Evolutionary conservation across 2,329 filamentous ascomycete genomes (phyloP).

Genomic region (Sphaerulina vaccinii): DNA sequence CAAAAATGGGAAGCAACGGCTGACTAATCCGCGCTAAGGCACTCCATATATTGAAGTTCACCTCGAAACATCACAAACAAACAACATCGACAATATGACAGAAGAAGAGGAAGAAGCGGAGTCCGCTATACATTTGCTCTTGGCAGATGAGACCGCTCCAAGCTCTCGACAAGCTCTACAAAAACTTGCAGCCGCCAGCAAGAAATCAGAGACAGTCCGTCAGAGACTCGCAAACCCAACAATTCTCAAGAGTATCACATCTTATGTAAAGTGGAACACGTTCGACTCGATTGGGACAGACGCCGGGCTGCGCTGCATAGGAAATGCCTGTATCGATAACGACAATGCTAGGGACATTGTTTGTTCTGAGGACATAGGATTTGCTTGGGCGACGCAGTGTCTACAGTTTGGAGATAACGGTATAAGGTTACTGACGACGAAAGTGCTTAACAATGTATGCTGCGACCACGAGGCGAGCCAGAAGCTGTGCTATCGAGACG

Average conservation of each 20-base stretch:
- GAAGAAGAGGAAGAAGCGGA: too few species aligned
- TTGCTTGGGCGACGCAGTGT: constrained; percentile 23
- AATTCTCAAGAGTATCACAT: not conserved
- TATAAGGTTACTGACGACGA: constrained; percentile 32
- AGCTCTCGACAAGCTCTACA: too few species aligned
- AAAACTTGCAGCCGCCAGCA: not conserved
- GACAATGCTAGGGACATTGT: not conserved
- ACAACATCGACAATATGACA: too few species aligned
- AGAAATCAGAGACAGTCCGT: not conserved
- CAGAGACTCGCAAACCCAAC: not conserved
- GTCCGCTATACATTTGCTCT: too few species aligned
- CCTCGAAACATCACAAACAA: too few species aligned
- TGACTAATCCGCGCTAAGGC: too few species aligned
- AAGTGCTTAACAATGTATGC: constrained; percentile 47
- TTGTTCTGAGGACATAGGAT: constrained; percentile 15
- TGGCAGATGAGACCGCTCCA: too few species aligned
- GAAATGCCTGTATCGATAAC: not conserved
- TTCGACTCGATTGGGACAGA: not conserved
- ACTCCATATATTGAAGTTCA: too few species aligned
- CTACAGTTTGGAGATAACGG: constrained; percentile 12
- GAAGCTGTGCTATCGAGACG: constrained; percentile 25
- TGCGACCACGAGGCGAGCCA: constrained; percentile 35
- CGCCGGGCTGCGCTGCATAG: not conserved
- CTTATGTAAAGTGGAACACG: not conserved
- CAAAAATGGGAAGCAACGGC: too few species aligned